Base-by-base conservation (phyloP, 1,139 yeast genomes). In the Meyerozyma carpophila region DNA sequence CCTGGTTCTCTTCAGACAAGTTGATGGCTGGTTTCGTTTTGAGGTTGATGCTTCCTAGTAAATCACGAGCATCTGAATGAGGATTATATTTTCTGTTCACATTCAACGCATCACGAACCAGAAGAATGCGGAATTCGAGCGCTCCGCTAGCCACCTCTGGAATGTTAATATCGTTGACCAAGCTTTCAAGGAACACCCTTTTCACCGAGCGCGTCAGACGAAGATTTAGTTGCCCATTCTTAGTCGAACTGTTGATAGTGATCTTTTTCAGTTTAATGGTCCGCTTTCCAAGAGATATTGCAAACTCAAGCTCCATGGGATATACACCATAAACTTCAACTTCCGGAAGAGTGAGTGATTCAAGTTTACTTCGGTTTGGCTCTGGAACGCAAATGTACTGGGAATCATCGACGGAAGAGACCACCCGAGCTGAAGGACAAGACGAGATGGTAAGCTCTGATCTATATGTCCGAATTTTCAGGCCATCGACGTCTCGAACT, bases 31-130 rank as follows among this genome's bases (percentile, higher is more conserved):
- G 93, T 3, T 82, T 68, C 20, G 79, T 78, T 52, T 84, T 86
- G n/a, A 87, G 77, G 16, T 68, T 68, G 48, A 85, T 75, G n/a
- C 70, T 70, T 51, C 77, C 78, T 48, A 74, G 61, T 14, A 82
- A 70, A 42, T 75, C 79, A 40, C 70, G 59, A 37, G 71, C 70
- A 39, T 63, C 68, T 2, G 77, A 70, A 9, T 70, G 61, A 14
- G 70, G 73, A 50, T 66, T 73, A 53, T 81, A 88, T 44, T 77
- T 73, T 44, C 81, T 77, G 2, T 65, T 52, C 54, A 87, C 87
- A 0, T 96, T 96, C 48, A 88, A 69, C 1, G 84, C 85, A 62
- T 91, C 97, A 8, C 74, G 73, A 6, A 90, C 75, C 48, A 79
- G 80, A 38, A 80, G 77, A 37, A 91, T 72, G 41, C 79, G 79